These are phyloP conservation scores for Galerina marginata DNA, from an alignment of 768 basidiomycete genomes.

Conservation along the genomic window DNA sequence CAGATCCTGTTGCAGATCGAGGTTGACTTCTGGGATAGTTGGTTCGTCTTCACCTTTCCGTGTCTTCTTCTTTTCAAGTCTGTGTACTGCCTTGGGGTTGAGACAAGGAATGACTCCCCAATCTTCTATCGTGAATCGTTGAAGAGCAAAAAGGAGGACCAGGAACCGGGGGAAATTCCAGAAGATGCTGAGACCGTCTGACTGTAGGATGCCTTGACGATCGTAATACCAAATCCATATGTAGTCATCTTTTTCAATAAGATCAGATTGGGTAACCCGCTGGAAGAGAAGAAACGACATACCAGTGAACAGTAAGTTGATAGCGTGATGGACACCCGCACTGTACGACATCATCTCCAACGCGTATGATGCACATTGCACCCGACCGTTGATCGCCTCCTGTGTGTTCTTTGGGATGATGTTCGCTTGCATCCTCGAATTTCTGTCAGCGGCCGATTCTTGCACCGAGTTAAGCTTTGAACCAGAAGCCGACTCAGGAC, in stretches of 20 bases:
- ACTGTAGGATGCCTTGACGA: constrained; percentile 28
- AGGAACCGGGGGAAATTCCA: constrained; percentile 29
- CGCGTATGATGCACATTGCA: constrained; percentile 16
- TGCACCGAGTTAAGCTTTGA: not conserved
- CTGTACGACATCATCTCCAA: constrained; percentile 16
- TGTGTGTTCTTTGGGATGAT: not conserved
- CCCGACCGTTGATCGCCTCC: not conserved
- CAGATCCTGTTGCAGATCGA: not conserved
- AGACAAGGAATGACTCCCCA: constrained; percentile 26
- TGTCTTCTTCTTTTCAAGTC: not conserved
- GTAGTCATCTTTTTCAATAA: constrained; percentile 19
- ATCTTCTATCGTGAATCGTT: constrained; percentile 26
- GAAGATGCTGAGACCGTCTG: constrained; percentile 29
- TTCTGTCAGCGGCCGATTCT: not conserved
- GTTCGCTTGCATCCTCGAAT: not conserved
- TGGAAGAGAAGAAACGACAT: not conserved
- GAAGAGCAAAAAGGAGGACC: constrained; percentile 29
- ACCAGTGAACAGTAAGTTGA: constrained; percentile 22
- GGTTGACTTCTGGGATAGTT: not conserved
- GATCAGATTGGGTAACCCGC: not conserved
- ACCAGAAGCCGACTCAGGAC: not conserved
- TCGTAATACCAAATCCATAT: constrained; percentile 33
- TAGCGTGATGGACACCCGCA: constrained; percentile 7
- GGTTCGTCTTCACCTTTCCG: not conserved
- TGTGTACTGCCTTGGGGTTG: constrained; percentile 5